A percentile compares a stretch with the other conserved stretches of the same genome.
Conservation (phyloP, 805 yeast genomes). For the Suhomyces canberraensis region DNA sequence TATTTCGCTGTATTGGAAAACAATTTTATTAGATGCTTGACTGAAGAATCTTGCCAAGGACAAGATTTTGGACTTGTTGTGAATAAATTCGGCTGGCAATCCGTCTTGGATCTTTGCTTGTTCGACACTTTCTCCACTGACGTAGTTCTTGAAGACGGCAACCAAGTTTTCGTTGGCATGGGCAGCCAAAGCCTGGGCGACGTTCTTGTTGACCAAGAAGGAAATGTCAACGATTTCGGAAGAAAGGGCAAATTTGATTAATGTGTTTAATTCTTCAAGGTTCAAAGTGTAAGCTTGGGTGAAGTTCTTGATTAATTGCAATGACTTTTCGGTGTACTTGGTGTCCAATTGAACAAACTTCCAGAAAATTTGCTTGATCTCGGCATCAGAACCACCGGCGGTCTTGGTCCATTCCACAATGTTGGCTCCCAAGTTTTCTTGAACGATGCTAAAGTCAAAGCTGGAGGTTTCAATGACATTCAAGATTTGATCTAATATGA, state of each 20-base stretch:
- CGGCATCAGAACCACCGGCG: conserved; percentile 28
- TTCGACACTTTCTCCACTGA: conserved; percentile 32
- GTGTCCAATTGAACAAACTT: conserved; percentile 34
- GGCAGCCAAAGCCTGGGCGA: conserved; percentile 30
- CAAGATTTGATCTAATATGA: conserved; percentile 31
- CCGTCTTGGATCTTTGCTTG: conserved; percentile 15
- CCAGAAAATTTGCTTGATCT: conserved; percentile 35
- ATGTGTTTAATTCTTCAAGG: conserved; percentile 23
- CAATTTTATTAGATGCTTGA: conserved; percentile 20
- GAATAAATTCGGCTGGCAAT: conserved; percentile 21
- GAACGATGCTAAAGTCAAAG: conserved; percentile 31
- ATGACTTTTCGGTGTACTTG: conserved; percentile 25
- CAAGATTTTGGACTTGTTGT: conserved; percentile 38
- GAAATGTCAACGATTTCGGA: conserved; percentile 39
- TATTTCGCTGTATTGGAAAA: conserved; percentile 36
- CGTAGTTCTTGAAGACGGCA: conserved; percentile 28
- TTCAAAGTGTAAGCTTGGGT: conserved; percentile 24
- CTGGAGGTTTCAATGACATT: conserved; percentile 26
- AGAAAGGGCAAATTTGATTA: conserved; percentile 35
- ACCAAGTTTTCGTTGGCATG: conserved; percentile 27
- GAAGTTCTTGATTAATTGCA: conserved; percentile 34
- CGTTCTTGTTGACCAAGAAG: conserved; percentile 40
- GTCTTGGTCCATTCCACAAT: conserved; percentile 34
- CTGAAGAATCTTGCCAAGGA: conserved; percentile 37
- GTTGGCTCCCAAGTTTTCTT: conserved; percentile 34